These are phyloP conservation scores for Metschnikowia colocasiae DNA, from an alignment of 805 yeast genomes.

Conservation along the genomic window DNA sequence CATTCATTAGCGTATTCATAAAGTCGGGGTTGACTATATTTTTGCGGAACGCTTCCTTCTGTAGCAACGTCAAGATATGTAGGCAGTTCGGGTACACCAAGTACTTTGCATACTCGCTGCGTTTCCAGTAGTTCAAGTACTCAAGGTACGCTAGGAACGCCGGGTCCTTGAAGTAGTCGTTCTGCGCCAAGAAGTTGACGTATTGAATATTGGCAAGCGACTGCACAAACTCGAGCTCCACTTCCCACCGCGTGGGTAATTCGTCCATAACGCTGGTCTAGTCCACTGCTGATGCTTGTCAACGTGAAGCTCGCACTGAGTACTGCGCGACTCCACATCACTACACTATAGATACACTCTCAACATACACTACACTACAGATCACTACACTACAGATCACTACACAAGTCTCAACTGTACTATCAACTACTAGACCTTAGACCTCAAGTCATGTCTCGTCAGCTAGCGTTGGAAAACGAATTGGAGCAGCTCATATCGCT, in stretches of 20 bases:
- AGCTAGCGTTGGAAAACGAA: constrained; percentile 22
- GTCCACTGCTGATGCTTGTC: too few species aligned
- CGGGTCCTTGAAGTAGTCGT: constrained; percentile 65
- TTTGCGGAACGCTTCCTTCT: constrained; percentile 49
- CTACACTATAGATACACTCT: too few species aligned
- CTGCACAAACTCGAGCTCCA: constrained; percentile 91
- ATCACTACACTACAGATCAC: too few species aligned
- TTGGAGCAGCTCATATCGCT: constrained; percentile 25
- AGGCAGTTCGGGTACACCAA: constrained; percentile 85
- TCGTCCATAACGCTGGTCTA: constrained; percentile 19
- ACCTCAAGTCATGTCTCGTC: constrained; percentile 13
- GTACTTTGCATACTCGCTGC: constrained; percentile 64
- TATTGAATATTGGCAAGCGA: constrained; percentile 87
- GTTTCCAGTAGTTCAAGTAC: constrained; percentile 83
- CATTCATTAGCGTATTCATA: constrained; percentile 60
- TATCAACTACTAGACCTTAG: too few species aligned
- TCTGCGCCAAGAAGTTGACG: constrained; percentile 81
- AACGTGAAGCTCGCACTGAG: too few species aligned
- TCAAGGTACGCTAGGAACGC: constrained; percentile 71
- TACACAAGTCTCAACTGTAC: too few species aligned
- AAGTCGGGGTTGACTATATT: constrained; percentile 55
- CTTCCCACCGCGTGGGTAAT: constrained; percentile 81
- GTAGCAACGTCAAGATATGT: constrained; percentile 66
- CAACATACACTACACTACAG: too few species aligned
- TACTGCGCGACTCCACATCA: too few species aligned